Conservation (phyloP, 345 rosid genomes). For the Anacardium occidentale region DNA sequence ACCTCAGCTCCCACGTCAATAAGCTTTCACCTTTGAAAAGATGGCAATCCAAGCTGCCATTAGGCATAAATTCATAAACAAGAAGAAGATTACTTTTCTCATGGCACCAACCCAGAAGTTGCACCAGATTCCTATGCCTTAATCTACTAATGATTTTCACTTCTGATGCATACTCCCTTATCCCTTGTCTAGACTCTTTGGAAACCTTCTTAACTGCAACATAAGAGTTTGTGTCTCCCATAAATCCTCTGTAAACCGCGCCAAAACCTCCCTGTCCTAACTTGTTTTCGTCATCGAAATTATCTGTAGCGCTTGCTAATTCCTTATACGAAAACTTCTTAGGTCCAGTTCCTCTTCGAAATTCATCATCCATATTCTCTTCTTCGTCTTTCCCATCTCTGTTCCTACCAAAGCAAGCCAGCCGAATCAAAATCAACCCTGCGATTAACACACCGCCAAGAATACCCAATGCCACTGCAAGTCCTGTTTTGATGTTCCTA, state of each 20-base stretch:
- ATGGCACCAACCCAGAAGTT: conserved; percentile 41
- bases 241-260: conserved; percentile 22
- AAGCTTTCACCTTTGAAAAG: conserved; percentile 9
- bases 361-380: conserved; percentile 8
- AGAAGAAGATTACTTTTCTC: conserved; percentile 22
- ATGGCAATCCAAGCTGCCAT: conserved; percentile 20
- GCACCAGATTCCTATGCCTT: conserved; percentile 34
- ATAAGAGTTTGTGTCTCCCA: conserved; percentile 4
- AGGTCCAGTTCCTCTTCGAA: conserved; percentile 22
- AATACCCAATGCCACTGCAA: background rate
- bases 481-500: background rate
- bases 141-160: conserved; percentile 33
- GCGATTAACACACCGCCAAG: background rate
- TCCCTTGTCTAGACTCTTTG: conserved; percentile 23
- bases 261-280: conserved; percentile 33
- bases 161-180: conserved; percentile 25
- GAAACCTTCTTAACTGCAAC: conserved; percentile 30
- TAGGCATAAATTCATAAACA: conserved; percentile 23
- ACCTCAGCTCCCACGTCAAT: conserved; percentile 22
- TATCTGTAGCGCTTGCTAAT: conserved; percentile 18
- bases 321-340: conserved; percentile 23
- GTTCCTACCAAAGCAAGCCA: background rate
- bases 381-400: background rate
- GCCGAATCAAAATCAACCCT: background rate
- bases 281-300: conserved; percentile 21